Percentiles rank a stretch among this genome's conserved stretches.
phyloP scores from a whole-genome alignment of 306 rosid genomes.

The Vigna nakashimae region DNA sequence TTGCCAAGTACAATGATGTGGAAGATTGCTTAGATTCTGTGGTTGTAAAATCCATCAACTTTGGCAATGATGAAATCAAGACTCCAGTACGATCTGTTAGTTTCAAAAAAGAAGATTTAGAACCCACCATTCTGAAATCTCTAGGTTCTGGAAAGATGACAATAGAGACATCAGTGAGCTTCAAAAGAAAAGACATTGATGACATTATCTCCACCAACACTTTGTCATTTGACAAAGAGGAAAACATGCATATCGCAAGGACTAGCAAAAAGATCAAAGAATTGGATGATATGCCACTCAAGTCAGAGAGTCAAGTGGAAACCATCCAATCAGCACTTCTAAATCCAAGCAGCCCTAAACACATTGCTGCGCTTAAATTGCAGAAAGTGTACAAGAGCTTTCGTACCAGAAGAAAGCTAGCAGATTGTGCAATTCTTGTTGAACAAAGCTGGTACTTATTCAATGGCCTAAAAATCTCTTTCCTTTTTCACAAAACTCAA shows the following conservation, averaged over 20 bases:
- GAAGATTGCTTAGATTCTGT: conserved; percentile 71
- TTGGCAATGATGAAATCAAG: conserved; percentile 62
- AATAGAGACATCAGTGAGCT: conserved; percentile 79
- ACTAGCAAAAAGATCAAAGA: conserved; percentile 54
- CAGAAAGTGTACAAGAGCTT: conserved; percentile 99
- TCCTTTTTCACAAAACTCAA: background rate
- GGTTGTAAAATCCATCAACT: conserved; percentile 71
- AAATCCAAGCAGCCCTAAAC: conserved; percentile 75
- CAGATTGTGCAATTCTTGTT: conserved; percentile 98
- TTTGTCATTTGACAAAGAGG: conserved; percentile 52
- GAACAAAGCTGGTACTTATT: conserved; percentile 94
- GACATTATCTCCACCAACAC: conserved; percentile 48
- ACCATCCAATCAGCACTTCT: conserved; percentile 52
- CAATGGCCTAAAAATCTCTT: conserved; percentile 9
- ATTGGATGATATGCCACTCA: conserved; percentile 46
- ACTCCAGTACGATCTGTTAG: conserved; percentile 75
- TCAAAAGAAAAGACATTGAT: conserved; percentile 63
- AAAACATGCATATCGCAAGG: conserved; percentile 28
- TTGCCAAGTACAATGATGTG: conserved; percentile 61
- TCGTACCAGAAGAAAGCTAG: conserved; percentile 92
- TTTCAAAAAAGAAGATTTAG: conserved; percentile 69
- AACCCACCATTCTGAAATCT: conserved; percentile 68
- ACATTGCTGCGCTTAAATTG: conserved; percentile 88
- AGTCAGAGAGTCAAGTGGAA: conserved; percentile 51
- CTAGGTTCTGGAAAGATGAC: conserved; percentile 75